phyloP scores from a whole-genome alignment of 352 stramenopile genomes.

The Phytophthora sp. region DNA sequence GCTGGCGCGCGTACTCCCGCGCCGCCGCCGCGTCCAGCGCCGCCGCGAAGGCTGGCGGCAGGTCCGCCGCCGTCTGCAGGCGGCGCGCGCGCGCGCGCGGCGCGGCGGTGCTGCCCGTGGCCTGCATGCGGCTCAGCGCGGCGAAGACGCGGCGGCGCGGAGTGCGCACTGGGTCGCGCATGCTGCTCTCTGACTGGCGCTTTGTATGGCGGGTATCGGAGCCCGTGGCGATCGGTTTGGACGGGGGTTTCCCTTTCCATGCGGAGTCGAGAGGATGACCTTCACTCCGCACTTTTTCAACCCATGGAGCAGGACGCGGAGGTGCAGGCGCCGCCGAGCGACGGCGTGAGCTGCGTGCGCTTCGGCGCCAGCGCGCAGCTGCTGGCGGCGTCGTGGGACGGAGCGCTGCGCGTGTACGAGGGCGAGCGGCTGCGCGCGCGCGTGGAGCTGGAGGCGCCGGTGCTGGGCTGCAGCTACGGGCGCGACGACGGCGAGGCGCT shows the following conservation, averaged over 20 bases:
- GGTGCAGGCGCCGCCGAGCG: conserved; percentile 75
- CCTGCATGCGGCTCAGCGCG: conserved; percentile 66
- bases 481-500: conserved; percentile 71
- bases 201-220: no score
- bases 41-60: conserved; percentile 52
- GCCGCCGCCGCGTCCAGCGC: conserved; percentile 51
- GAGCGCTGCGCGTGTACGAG: conserved; percentile 71
- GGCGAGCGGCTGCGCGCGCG: conserved; percentile 53
- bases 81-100: conserved; percentile 31
- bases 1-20: conserved; percentile 49
- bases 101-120: conserved; percentile 50
- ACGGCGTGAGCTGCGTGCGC: conserved; percentile 85
- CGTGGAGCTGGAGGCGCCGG: conserved; percentile 72
- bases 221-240: no score
- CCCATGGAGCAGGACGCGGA: conserved; percentile 46
- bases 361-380: conserved; percentile 73
- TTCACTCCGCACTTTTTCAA: no score
- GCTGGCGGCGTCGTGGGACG: conserved; percentile 84
- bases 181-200: not conserved
- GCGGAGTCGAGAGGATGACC: not conserved
- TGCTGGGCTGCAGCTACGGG: conserved; percentile 75
- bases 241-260: conserved; percentile 7
- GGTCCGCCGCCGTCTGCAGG: conserved; percentile 64
- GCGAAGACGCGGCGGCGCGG: conserved; percentile 49
- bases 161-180: not conserved